Conservation (phyloP, 306 rosid species). For the Malus sieversii region DNA sequence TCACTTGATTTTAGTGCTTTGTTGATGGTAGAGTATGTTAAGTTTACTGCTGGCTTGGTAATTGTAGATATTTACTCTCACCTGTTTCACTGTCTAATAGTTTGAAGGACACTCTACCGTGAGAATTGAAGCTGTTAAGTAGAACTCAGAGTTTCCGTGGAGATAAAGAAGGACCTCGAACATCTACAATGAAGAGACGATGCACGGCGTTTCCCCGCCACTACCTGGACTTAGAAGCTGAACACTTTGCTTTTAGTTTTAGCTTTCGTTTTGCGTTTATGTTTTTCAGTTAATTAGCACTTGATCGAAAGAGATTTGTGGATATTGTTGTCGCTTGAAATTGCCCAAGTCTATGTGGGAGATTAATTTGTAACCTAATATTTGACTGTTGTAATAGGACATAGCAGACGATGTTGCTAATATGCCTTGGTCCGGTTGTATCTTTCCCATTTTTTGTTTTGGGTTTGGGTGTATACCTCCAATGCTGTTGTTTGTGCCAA, state of each 20-base stretch:
- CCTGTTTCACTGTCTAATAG: constrained; percentile 28
- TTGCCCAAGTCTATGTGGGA: constrained; percentile 56
- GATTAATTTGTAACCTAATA: constrained; percentile 43
- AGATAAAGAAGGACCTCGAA: constrained; percentile 24
- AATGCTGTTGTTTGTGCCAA: constrained; percentile 37
- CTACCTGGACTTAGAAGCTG: constrained; percentile 38
- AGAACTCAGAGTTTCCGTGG: constrained; percentile 33
- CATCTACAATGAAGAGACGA: constrained; percentile 18
- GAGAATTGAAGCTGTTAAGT: constrained; percentile 33
- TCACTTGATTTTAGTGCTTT: background rate
- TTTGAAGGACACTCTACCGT: constrained; percentile 22
- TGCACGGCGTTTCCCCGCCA: constrained; percentile 28
- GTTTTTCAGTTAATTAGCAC: constrained; percentile 45
- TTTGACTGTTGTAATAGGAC: constrained; percentile 71
- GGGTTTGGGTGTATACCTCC: constrained; percentile 15
- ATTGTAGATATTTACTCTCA: too few species aligned
- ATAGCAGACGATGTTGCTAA: constrained; percentile 60
- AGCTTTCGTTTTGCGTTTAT: constrained; percentile 44
- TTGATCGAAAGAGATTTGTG: constrained; percentile 41
- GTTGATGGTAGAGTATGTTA: background rate
- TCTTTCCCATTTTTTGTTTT: constrained; percentile 21
- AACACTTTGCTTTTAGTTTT: constrained; percentile 41
- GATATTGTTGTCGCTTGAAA: constrained; percentile 71
- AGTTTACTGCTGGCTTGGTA: too few species aligned
- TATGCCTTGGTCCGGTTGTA: constrained; percentile 48